phyloP scores from a whole-genome alignment of 441 rosid genomes.

The Daphne laureola region DNA sequence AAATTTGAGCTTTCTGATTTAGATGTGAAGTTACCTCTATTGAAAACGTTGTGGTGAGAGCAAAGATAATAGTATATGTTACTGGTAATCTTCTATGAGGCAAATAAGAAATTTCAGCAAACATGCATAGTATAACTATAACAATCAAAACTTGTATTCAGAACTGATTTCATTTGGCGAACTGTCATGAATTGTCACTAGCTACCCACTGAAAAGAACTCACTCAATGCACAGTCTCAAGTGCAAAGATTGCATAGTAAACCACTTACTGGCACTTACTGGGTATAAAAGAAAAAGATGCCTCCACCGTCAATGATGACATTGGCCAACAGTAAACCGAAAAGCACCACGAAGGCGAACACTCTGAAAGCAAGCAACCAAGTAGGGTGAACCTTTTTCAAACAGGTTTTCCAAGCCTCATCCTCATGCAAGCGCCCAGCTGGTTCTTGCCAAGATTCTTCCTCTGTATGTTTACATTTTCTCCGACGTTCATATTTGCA shows the following conservation, averaged over 20 bases:
- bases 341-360: conserved; percentile 46
- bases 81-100: no score
- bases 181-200: no score
- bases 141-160: no score
- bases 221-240: no score
- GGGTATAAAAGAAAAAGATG: conserved; percentile 83
- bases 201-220: no score
- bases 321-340: conserved; percentile 49
- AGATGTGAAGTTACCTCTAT: no score
- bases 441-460: conserved; percentile 29
- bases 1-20: no score
- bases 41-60: no score
- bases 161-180: no score
- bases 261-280: conserved; percentile 85
- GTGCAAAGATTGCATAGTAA: background rate
- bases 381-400: conserved; percentile 48
- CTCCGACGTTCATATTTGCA: conserved; percentile 61
- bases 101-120: no score
- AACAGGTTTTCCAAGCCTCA: conserved; percentile 75
- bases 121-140: no score
- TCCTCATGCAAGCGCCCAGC: conserved; percentile 40
- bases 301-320: conserved; percentile 49
- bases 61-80: no score
- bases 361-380: conserved; percentile 64
- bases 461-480: conserved; percentile 26